phyloP scores from a whole-genome alignment of 176 grass and related monocot species.

The Luzula sylvatica region DNA sequence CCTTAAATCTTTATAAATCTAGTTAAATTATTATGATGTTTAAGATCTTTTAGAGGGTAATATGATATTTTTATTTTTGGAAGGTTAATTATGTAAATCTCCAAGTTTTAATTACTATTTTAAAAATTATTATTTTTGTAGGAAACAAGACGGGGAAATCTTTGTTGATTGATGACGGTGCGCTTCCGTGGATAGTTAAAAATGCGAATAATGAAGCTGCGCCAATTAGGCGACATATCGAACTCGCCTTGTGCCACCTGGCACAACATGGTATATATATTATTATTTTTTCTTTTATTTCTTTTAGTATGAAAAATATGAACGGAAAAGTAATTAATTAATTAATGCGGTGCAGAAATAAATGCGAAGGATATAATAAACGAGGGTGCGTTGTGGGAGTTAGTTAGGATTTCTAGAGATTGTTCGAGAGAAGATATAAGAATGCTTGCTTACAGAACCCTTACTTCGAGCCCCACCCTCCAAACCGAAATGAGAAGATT shows the following conservation, averaged over 20 bases:
- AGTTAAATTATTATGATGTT: not conserved
- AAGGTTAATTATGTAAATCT: too few species aligned
- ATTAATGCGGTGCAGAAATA: slow-evolving; percentile 44
- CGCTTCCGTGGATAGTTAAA: slow-evolving; percentile 95
- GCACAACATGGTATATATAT: slow-evolving; percentile 57
- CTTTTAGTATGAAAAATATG: not conserved
- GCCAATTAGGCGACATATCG: slow-evolving; percentile 90
- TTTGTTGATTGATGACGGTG: slow-evolving; percentile 80
- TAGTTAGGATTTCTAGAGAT: slow-evolving; percentile 88
- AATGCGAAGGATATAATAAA: slow-evolving; percentile 76
- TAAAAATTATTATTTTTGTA: slow-evolving; percentile 32
- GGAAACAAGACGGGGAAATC: slow-evolving; percentile 81
- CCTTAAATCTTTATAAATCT: not conserved
- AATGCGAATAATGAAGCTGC: slow-evolving; percentile 97
- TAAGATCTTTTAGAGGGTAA: too few species aligned
- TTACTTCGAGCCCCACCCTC: slow-evolving; percentile 76
- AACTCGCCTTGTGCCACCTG: slow-evolving; percentile 93
- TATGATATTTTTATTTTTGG: too few species aligned
- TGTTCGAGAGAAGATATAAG: slow-evolving; percentile 96
- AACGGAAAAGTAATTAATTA: too few species aligned
- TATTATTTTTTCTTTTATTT: not conserved
- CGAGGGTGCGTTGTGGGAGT: slow-evolving; percentile 92
- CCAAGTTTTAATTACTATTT: too few species aligned
- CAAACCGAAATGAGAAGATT: slow-evolving; percentile 80
- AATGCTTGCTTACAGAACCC: slow-evolving; percentile 58